Evolutionary conservation across 1,284 basidiomycete genomes (phyloP), one percentile per base, ranked within the genome.

Genomic region (Ceratobasidium sp.): DNA sequence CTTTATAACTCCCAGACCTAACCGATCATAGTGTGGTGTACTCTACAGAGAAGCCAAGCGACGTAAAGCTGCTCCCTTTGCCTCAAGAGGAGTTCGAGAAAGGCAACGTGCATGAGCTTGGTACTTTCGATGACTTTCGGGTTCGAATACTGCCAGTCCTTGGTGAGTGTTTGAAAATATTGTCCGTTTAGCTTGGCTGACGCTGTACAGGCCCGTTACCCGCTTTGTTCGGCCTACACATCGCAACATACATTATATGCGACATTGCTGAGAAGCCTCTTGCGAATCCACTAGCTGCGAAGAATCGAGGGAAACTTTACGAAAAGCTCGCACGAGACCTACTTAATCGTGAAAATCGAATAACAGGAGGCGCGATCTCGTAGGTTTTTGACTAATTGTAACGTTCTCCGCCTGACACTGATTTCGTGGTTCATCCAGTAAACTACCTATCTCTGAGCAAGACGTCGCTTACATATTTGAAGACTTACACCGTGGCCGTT

Each of bases 71-170:
- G 0, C 89, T 99, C 2, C 98, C 97, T 0, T 87, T 99, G 0
- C 89, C 94, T 0, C 95, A 98, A 78, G 94, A 96, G 78, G 96
- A 99, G 84, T 97, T 96, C 82, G 86, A 92, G 81, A 95, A 94
- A 83, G 98, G 97, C 15, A 87, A 91, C 26, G 92, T 99, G 5
- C 92, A 95, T 81, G 97, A 99, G 84, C 88, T 99, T 2, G 92
- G 94, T 11, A 93, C 93, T 4, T 93, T 99, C 77, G 94, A 97
- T 81, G 95, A 98, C 82, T 99, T 99, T 85, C 88, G 98, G 45
- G 95, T 97, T 5, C 88, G 96, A 58, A 95, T 97, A 78, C 83
- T 97, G 6, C 95, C 95, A 37, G 95, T 97, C 6, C 87, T 97
- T 6, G 94, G 93, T 88, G 79, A 67, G 83, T 79, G 77, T 23